Evolutionary conservation across 331 rosid species (phyloP).

Genomic region (Erythrophleum ivorense): DNA sequence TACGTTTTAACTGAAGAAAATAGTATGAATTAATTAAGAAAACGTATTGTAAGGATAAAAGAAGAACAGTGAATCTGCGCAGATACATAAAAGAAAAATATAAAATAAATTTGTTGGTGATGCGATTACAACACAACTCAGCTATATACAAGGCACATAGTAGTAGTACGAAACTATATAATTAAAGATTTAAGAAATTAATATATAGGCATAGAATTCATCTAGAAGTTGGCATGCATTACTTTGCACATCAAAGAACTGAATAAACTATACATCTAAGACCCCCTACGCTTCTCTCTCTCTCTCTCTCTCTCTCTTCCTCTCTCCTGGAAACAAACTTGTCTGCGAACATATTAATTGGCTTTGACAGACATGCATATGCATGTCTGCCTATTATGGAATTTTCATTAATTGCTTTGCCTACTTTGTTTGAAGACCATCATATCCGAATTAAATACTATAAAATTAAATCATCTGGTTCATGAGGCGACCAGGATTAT

Average conservation of each 20-base stretch:
- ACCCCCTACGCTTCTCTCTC: background rate
- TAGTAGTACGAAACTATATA: background rate
- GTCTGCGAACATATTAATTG: conserved; percentile 11
- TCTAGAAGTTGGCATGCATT: conserved; percentile 22
- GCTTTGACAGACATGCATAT: background rate
- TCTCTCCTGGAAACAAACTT: conserved; percentile 11
- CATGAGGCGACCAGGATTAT: conserved; percentile 13
- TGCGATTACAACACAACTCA: background rate
- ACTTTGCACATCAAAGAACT: conserved; percentile 42
- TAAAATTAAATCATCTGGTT: background rate
- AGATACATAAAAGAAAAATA: too few relatives aligned
- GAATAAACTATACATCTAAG: conserved; percentile 33
- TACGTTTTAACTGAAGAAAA: background rate
- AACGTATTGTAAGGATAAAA: background rate
- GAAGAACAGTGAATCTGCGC: background rate
- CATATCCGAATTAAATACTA: background rate
- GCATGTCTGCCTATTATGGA: conserved; percentile 14
- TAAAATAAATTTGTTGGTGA: background rate
- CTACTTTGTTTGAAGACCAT: conserved; percentile 14
- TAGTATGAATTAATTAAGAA: background rate
- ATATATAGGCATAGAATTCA: conserved; percentile 24
- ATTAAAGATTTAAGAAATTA: background rate
- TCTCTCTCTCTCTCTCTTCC: conserved; percentile 13
- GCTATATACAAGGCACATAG: conserved; percentile 22
- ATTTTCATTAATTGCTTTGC: conserved; percentile 20